Evolutionary conservation across 2,329 filamentous ascomycete genomes (phyloP), one percentile per base, ranked within the genome.

Genomic region (Venturiaceae sp.): DNA sequence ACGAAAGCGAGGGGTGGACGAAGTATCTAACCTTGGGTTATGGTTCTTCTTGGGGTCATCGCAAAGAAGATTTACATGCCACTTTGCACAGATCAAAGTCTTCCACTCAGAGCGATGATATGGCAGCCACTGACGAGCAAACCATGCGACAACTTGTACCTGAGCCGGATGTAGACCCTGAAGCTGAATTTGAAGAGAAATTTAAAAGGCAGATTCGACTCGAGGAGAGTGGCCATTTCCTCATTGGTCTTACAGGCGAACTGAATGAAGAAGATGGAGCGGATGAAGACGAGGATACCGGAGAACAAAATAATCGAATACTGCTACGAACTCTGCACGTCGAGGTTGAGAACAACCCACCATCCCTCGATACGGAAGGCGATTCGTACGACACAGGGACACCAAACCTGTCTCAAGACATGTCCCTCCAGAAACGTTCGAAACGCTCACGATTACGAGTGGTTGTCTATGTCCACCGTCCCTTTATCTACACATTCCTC

Each of bases 401-500:
- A 4, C 58, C 50, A 1, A n/a, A 56, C 11, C 19, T 50, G 5
- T 28, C 14, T 7, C 44, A 50, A 50, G 28, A 39, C 7, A 28
- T 41, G 1, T 26, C n/a, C n/a, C 33, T 19, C 11, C 37, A 47
- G 26, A 56, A 60, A 37, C 32, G 65, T 64, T 13, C 59, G n/a
- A 34, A 60, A 19, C 46, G 28, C 7, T 62, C 64, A 9, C 65
- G 76, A 26, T 70, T 91, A 44, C 82, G 85, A 0, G 85, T 89
- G 1, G 80, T 91, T 6, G 80, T 91, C 54, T 92, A 91, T 66
- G 81, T 86, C 69, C 76, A 85, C 68, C 81, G 80, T 26, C 89
- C 89, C 0, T 92, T 92, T 70, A 81, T 92, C 53, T 92, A 88
- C 68, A 82, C 85, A 1, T 86, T 94, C 61, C 75, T 94, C 3